Evolutionary conservation across 108 stramenopile species (phyloP).

Genomic region (Skeletonema menzelii): DNA sequence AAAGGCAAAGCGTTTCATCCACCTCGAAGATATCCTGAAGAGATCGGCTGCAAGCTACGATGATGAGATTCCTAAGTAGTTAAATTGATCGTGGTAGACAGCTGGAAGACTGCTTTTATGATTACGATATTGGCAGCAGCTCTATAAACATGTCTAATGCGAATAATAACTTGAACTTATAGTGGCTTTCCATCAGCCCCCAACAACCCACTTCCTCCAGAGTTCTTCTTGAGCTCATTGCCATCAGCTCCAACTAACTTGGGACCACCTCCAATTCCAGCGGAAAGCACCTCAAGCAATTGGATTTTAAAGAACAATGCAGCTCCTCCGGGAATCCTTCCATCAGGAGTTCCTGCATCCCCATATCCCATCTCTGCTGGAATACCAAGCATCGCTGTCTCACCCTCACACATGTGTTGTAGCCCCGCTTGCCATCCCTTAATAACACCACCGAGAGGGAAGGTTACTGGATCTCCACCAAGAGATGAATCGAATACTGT

Average conservation of each 20-base stretch:
- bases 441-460: constrained; percentile 74
- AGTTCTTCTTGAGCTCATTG: constrained; percentile 39
- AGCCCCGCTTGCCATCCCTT: constrained; percentile 80
- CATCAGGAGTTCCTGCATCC: constrained; percentile 77
- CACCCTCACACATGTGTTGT: constrained; percentile 80
- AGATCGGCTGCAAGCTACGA: constrained; percentile 28
- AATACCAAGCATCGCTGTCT: constrained; percentile 87
- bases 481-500: constrained; percentile 84
- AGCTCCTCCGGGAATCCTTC: constrained; percentile 82
- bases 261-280: constrained; percentile 67
- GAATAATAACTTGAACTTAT: too few relatives aligned
- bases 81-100: constrained; percentile 11
- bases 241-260: constrained; percentile 79
- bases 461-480: constrained; percentile 69
- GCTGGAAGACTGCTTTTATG: constrained; percentile 4
- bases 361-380: constrained; percentile 83
- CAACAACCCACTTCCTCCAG: constrained; percentile 49
- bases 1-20: constrained; percentile 26
- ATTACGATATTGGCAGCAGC: not conserved
- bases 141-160: too few relatives aligned
- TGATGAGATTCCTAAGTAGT: constrained; percentile 6
- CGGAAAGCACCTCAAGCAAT: constrained; percentile 77
- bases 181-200: constrained; percentile 62
- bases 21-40: constrained; percentile 30
- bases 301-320: constrained; percentile 86